These are phyloP conservation scores for Purshia tridentata DNA, from an alignment of 306 rosid species.

Conservation along the genomic window DNA sequence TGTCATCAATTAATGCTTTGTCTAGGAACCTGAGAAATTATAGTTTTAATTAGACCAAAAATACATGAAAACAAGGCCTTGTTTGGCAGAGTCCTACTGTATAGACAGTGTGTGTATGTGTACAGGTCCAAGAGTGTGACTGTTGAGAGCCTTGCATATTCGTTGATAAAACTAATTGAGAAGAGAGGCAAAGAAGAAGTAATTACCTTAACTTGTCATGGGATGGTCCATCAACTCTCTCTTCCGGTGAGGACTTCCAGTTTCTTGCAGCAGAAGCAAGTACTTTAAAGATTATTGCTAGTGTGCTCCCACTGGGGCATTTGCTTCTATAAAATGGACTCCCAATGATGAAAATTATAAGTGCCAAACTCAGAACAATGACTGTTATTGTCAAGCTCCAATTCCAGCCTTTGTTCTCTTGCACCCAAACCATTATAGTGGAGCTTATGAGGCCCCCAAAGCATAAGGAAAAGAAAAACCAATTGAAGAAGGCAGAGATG, in stretches of 20 bases:
- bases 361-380: conserved; percentile 15
- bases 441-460: conserved; percentile 30
- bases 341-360: conserved; percentile 26
- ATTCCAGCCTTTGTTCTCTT: conserved; percentile 41
- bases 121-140: too few species aligned
- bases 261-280: conserved; percentile 25
- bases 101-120: too few species aligned
- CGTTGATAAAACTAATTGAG: background rate
- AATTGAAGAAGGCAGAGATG: conserved; percentile 43
- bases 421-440: conserved; percentile 39
- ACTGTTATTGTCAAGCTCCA: conserved; percentile 25
- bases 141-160: too few species aligned
- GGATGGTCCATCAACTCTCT: background rate
- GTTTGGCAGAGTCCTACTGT: too few species aligned
- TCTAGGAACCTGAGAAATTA: conserved; percentile 26
- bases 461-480: conserved; percentile 38
- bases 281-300: conserved; percentile 32
- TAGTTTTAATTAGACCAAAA: background rate
- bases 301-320: conserved; percentile 37
- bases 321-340: conserved; percentile 29
- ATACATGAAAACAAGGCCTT: background rate
- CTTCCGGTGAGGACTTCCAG: background rate
- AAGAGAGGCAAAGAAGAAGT: background rate
- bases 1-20: conserved; percentile 23
- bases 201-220: conserved; percentile 24